Base-by-base conservation (phyloP, 2,329 filamentous ascomycete species). In the Fusarium globosum region DNA sequence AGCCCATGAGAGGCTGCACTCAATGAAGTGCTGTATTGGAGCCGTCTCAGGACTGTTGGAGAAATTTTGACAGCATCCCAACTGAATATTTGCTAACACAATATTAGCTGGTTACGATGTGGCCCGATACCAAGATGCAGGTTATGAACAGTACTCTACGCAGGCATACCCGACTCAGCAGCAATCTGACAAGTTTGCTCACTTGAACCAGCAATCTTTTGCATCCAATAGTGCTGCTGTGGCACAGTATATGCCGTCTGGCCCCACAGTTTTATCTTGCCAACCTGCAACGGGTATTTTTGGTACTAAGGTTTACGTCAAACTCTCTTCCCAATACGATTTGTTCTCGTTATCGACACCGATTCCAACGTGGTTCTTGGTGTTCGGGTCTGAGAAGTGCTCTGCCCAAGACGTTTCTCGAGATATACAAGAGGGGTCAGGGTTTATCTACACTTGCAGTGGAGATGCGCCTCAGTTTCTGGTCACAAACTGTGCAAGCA, bases 321-420 rank as follows among this genome's bases (percentile, higher is more conserved):
- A 93, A 79, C 88, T 97, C 36, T 90, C 91, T 59, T 92, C 93
- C 48, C 88, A 91, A 68, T 94, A 93, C 83, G 92, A 97, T 79
- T 83, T 97, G 68, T 82, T 87, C 71, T 79, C 83, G 65, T 88
- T 91, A 81, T 88, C 86, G 38, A 87, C 86, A 66, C 87, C 85
- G 46, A 79, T 85, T 61, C 85, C 88, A 5, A 86, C 86, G 57
- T 91, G 94, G 77, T 91, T 85, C 72, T 82, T 97, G 61, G 88
- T 91, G 52, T 97, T 97, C 82, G 94, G 94, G n/a, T 87, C 88
- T n/a, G 90, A 93, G 77, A 91, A 91, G 81, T 92, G 91, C 81
- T 76, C 80, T 2, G 78, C 81, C n/a, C 86, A 89, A 61, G 88
- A 91, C 63, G 86, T 95, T 30, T 87, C 89, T 51, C 91, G 92